Evolutionary conservation across 495 filamentous ascomycete species (phyloP), one percentile per base, ranked within the genome.

Genomic region (Neurospora sp.): DNA sequence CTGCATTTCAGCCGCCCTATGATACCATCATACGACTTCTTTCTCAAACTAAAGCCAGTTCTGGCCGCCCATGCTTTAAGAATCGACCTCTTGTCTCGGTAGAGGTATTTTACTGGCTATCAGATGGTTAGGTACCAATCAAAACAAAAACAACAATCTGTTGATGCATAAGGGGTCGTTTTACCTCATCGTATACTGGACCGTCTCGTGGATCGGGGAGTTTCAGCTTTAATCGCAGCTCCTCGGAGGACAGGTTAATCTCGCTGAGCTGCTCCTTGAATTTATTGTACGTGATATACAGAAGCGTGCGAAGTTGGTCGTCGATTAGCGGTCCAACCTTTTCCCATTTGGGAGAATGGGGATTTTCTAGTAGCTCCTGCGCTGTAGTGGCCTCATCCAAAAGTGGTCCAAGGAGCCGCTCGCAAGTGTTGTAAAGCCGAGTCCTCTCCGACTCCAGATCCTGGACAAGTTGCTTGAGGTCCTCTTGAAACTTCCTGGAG

Each of bases 401-500:
- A 12, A 75, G 18, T 9, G 71, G 66, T 39, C 70, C 66, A 6
- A 75, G 70, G n/a, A 70, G 74, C 20, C 41, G 39, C 37, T 75
- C 74, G 66, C 44, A 75, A 1, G 71, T 75, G 31, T 72, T 75
- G 38, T 75, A 59, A 23, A 75, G 71, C 27, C 62, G 70, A 20
- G 59, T 41, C 9, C 70, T 23, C 35, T 74, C 72, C 18, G 72
- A 70, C n/a, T 62, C 69, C 8, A 74, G 72, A 14, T 71, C 69
- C 62, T 42, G 69, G 9, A 62, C 31, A 9, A 75, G 70, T 18
- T 37, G 40, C 10, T 70, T 48, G 20, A 75, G 39, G 35, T 72
- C 70, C 76, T 72, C 62, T 74, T 75, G 76, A 77, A 40, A 78
- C 39, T 76, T 74, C 69, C 75, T 46, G 39, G 80, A n/a, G 0